These are phyloP conservation scores for Calonectria ilicicola DNA, from an alignment of 2,329 filamentous ascomycete species.

Conservation along the genomic window DNA sequence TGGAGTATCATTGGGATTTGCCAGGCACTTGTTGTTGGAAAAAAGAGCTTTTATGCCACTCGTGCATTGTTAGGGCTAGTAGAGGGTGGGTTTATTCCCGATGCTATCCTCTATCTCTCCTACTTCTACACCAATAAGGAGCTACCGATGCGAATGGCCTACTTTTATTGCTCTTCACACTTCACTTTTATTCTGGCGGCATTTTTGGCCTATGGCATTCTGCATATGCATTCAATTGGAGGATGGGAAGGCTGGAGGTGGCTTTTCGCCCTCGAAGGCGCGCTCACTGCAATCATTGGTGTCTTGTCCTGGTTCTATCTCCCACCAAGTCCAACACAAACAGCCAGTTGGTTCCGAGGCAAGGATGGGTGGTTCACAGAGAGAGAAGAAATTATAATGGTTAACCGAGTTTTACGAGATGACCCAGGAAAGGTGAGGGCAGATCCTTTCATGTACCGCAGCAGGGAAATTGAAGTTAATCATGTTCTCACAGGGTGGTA, in stretches of 20 bases:
- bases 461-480: neutral
- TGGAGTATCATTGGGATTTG: conserved; percentile 51
- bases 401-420: conserved; percentile 68
- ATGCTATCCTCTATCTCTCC: conserved; percentile 68
- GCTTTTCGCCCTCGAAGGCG: conserved; percentile 59
- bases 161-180: conserved; percentile 68
- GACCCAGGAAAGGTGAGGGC: conserved; percentile 58
- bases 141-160: conserved; percentile 72
- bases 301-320: conserved; percentile 35
- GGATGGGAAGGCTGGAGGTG: conserved; percentile 68
- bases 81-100: conserved; percentile 30
- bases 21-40: conserved; percentile 46
- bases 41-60: conserved; percentile 47
- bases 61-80: conserved; percentile 55
- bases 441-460: fast-evolving
- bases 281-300: conserved; percentile 46
- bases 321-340: conserved; percentile 52
- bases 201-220: conserved; percentile 57
- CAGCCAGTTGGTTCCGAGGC: conserved; percentile 64
- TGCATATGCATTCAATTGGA: conserved; percentile 64
- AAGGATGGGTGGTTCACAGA: conserved; percentile 67
- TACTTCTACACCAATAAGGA: conserved; percentile 71
- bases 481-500: conserved; percentile 57
- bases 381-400: conserved; percentile 63
- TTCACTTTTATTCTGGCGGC: conserved; percentile 15